Evolutionary conservation across 768 basidiomycete genomes (phyloP).

Genomic region (Suillus bovinus): DNA sequence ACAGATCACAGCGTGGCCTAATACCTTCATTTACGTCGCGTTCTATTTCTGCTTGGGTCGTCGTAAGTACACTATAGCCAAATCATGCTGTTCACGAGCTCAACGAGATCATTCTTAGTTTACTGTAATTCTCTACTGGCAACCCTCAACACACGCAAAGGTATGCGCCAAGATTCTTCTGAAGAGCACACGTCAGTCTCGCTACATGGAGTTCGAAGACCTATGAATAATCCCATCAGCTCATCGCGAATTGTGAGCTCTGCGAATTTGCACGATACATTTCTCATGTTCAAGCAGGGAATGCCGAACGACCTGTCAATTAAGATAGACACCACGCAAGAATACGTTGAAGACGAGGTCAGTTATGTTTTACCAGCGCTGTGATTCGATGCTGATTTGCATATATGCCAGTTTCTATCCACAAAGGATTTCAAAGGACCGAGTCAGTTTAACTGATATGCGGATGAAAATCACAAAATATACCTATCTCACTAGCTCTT

Average conservation of each 20-base stretch:
- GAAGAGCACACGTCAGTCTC: neutral
- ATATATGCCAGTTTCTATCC: neutral
- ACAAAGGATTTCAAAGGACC: neutral
- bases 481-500: neutral
- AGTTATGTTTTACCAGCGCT: constrained; percentile 4
- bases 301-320: constrained; percentile 55
- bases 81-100: neutral
- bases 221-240: constrained; percentile 8
- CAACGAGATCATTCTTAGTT: constrained; percentile 30
- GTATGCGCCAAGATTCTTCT: constrained; percentile 33
- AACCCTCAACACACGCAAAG: constrained; percentile 50
- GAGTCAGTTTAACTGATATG: neutral
- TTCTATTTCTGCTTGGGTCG: constrained; percentile 59
- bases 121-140: constrained; percentile 57
- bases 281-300: constrained; percentile 10
- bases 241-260: constrained; percentile 15
- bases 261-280: neutral
- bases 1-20: constrained; percentile 46
- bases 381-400: neutral
- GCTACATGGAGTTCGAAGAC: neutral
- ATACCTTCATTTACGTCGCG: constrained; percentile 52
- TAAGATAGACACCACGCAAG: constrained; percentile 62
- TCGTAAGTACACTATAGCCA: constrained; percentile 36
- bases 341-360: constrained; percentile 43
- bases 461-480: neutral